These are phyloP conservation scores for Fusarium sp. DNA, from an alignment of 2,329 filamentous ascomycete species.

Conservation along the genomic window DNA sequence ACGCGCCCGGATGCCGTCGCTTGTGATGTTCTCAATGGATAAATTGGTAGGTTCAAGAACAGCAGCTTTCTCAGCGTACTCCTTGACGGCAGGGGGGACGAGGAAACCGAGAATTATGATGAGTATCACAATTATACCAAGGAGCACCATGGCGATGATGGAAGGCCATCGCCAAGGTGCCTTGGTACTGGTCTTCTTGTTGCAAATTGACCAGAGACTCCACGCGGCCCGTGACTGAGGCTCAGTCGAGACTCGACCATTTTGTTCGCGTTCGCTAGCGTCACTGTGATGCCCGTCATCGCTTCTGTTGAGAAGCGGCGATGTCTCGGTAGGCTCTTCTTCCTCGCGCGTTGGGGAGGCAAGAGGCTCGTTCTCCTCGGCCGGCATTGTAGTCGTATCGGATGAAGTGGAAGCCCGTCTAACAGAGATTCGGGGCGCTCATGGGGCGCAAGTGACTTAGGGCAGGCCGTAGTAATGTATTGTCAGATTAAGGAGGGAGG, in stretches of 20 bases:
- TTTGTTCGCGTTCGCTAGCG: conserved; percentile 38
- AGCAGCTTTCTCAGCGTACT: conserved; percentile 85
- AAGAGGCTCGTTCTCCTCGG: conserved; percentile 57
- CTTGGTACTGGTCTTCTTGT: conserved; percentile 38
- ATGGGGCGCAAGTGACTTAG: conserved; percentile 10
- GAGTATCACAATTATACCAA: conserved; percentile 70
- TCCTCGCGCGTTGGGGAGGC: conserved; percentile 49
- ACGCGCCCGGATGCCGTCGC: conserved; percentile 79
- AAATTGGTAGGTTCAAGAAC: conserved; percentile 85
- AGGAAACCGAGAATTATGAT: conserved; percentile 86
- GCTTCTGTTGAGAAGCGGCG: conserved; percentile 58
- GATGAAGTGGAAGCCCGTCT: conserved; percentile 43
- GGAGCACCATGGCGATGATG: conserved; percentile 73
- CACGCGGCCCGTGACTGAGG: conserved; percentile 21
- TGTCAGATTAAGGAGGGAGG: background rate
- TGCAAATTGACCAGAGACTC: conserved; percentile 35
- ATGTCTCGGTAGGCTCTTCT: conserved; percentile 54
- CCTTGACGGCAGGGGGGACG: conserved; percentile 79
- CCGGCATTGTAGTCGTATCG: conserved; percentile 51
- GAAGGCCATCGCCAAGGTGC: conserved; percentile 73
- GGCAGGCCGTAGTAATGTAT: background rate
- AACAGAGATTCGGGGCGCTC: conserved; percentile 9
- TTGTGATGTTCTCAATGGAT: conserved; percentile 85
- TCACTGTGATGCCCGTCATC: conserved; percentile 52
- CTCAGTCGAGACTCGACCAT: conserved; percentile 30